Conservation (phyloP, 208 protist species). For the Leishmania major region DNA sequence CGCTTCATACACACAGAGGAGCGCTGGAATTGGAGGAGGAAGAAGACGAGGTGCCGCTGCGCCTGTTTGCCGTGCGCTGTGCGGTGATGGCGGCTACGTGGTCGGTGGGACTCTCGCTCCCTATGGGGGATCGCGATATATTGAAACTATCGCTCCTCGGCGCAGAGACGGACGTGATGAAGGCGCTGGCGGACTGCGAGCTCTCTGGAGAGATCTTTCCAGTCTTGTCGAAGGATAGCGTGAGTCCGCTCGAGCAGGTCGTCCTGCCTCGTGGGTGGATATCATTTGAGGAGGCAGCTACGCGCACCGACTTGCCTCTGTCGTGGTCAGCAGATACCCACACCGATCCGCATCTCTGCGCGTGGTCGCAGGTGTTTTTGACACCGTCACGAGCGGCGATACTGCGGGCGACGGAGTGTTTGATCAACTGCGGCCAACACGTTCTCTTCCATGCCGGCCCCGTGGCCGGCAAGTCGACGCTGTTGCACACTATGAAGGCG, state of each 20-base stretch:
- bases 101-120: constrained; percentile 45
- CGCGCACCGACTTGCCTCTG: constrained; percentile 37
- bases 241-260: constrained; percentile 28
- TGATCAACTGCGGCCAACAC: constrained; percentile 78
- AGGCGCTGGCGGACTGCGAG: constrained; percentile 19
- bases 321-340: constrained; percentile 47
- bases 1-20: constrained; percentile 27
- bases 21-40: constrained; percentile 34
- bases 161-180: constrained; percentile 29
- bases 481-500: constrained; percentile 58
- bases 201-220: constrained; percentile 30
- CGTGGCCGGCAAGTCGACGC: constrained; percentile 70
- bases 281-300: constrained; percentile 51
- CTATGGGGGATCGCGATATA: constrained; percentile 33
- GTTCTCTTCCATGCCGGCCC: constrained; percentile 58
- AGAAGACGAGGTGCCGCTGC: constrained; percentile 32
- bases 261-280: constrained; percentile 65
- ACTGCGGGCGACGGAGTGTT: constrained; percentile 66
- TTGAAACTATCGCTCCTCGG: constrained; percentile 46
- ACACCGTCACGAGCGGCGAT: constrained; percentile 55
- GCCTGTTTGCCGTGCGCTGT: constrained; percentile 43
- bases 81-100: constrained; percentile 68
- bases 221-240: constrained; percentile 14
- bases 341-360: constrained; percentile 36
- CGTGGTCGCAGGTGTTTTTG: constrained; percentile 67